Percentiles rank a stretch among this genome's conserved stretches.
Evolutionary conservation across 2,329 filamentous ascomycete species (phyloP).

Genomic region (Cadophora sp.): DNA sequence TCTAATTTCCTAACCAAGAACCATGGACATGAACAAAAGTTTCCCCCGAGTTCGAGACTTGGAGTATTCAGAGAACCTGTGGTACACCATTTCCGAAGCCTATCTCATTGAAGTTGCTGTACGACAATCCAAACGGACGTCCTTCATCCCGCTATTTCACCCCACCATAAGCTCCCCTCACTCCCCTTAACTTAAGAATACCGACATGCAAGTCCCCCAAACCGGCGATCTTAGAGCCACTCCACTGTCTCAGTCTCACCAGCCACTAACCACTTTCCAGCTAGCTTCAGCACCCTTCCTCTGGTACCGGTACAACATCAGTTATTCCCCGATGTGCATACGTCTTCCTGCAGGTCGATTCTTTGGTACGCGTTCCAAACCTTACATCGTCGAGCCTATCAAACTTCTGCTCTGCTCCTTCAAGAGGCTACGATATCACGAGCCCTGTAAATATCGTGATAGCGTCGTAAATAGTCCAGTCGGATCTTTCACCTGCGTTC

Average conservation of each 20-base stretch:
- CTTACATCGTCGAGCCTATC: neutral
- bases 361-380: neutral
- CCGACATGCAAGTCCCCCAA: neutral
- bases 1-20: neutral
- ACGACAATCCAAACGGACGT: neutral
- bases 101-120: neutral
- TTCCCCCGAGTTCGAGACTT: neutral
- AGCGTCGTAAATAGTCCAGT: neutral
- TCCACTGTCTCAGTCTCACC: neutral
- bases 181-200: neutral
- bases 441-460: neutral
- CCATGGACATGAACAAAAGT: neutral
- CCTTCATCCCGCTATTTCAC: neutral
- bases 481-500: too few relatives aligned
- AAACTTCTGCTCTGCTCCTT: neutral
- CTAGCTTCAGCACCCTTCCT: neutral
- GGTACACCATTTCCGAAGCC: too few relatives aligned
- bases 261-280: neutral
- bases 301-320: neutral
- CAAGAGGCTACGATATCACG: neutral
- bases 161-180: neutral
- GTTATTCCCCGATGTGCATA: conserved; percentile 2
- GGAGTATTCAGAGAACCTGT: neutral
- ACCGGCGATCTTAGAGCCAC: neutral
- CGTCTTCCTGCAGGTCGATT: neutral